Evolutionary conservation across 2,329 filamentous ascomycete genomes (phyloP), one percentile per base, ranked within the genome.

Genomic region (Domatiomyces catenatus): DNA sequence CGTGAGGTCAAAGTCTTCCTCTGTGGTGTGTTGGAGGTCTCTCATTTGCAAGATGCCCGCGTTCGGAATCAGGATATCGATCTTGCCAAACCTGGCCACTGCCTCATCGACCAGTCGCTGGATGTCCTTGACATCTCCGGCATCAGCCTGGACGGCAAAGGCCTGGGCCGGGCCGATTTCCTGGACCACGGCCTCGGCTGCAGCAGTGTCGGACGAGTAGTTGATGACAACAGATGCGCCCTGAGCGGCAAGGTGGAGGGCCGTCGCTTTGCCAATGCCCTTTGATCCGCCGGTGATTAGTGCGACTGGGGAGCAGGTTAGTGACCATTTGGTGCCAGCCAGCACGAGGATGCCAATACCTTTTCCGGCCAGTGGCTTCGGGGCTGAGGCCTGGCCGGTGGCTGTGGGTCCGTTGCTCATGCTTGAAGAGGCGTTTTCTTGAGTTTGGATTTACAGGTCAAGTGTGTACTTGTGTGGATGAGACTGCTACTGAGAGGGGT

Each of bases 1-100:
- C 2, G 63, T 64, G 6, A 52, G 54, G 55, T 79, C 75, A 58
- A 74, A 80, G 54, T 72, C 67, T 6, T 64, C 67, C 59, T 79
- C 74, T 0, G 68, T 75, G 1, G 71, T 69, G 19, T 65, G 58
- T 32, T 71, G 69, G 12, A 81, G 64, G 47, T 71, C 69, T n/a
- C 66, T 68, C 64, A 76, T 70, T 1, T 65, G 65, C 63, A 78
- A 65, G 2, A 73, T 59, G 0, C 72, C 79, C 0, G 79, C 77
- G 54, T 77, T 80, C 2, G 73, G 67, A 45, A 82, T 66, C 2
- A 81, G 54, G 39, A 80, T 71, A 64, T 83, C 79, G 55, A 83
- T 74, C 53, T 70, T 71, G 22, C 73, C 73, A 54, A 75, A 80
- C 43, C 66, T 68, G 2, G 66, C 57, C 1, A 80, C 67, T 0